phyloP scores from a whole-genome alignment of 129 eudicot genomes.

The Ambrosia artemisiifolia region DNA sequence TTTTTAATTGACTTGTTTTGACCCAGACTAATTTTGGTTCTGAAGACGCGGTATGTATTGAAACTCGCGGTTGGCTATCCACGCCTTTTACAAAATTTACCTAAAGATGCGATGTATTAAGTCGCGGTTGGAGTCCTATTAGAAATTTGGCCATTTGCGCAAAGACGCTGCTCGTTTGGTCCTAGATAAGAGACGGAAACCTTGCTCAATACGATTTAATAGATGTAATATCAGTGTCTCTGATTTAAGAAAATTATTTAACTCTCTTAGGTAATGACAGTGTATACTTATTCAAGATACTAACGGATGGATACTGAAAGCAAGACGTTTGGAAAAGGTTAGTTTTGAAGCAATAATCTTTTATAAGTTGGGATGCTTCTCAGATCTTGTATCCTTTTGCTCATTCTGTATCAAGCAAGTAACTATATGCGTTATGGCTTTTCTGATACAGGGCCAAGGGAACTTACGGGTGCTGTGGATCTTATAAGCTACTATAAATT shows the following conservation, averaged over 20 bases:
- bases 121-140: neutral
- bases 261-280: slow-evolving; percentile 37
- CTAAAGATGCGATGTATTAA: no score
- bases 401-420: neutral
- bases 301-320: slow-evolving; percentile 61
- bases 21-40: no score
- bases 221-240: no score
- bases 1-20: no score
- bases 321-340: slow-evolving; percentile 85
- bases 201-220: neutral
- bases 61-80: no score
- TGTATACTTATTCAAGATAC: slow-evolving; percentile 18
- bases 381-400: neutral
- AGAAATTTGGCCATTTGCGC: neutral
- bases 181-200: neutral
- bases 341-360: slow-evolving; percentile 13
- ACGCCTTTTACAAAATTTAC: no score
- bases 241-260: slow-evolving; percentile 9
- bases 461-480: no score
- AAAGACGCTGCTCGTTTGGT: neutral
- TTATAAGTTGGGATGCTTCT: neutral
- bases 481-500: no score
- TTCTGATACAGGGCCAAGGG: slow-evolving; percentile 53
- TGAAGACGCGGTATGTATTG: no score
- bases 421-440: slow-evolving; percentile 7